These are phyloP conservation scores for Chaetomiaceae sp. DNA, from an alignment of 2,329 filamentous ascomycete genomes.

Conservation along the genomic window DNA sequence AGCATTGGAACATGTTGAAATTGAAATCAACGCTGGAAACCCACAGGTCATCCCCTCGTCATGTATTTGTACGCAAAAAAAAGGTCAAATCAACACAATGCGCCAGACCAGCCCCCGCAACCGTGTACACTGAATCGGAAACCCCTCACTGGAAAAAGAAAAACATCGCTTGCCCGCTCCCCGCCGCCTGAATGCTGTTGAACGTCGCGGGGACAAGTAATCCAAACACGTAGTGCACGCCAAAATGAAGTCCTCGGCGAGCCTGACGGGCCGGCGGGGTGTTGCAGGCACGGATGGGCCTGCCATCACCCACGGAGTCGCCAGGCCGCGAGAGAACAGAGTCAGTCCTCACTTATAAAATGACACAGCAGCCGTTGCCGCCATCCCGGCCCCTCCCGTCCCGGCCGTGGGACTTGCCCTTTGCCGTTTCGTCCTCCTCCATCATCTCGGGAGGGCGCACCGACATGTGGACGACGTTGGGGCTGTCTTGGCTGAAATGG, in stretches of 20 bases:
- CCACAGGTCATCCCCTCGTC: background rate
- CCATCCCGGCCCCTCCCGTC: slow-evolving; percentile 39
- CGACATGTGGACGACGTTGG: slow-evolving; percentile 93
- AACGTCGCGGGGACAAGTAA: background rate
- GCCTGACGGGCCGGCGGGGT: too few species aligned
- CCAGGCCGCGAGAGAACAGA: too few species aligned
- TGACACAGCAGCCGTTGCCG: slow-evolving; percentile 45
- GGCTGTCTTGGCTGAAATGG: slow-evolving; percentile 65
- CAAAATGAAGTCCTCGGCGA: too few species aligned
- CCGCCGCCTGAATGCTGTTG: slow-evolving; percentile 6
- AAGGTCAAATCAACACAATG: background rate
- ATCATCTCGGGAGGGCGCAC: slow-evolving; percentile 83
- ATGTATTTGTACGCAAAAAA: slow-evolving; percentile 7
- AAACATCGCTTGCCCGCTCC: slow-evolving; percentile 9
- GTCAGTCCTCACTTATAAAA: slow-evolving; percentile 28
- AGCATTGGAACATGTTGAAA: background rate
- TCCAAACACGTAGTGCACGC: too few species aligned
- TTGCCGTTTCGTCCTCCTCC: slow-evolving; percentile 70
- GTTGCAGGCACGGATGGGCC: too few species aligned
- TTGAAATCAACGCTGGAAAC: slow-evolving; percentile 6
- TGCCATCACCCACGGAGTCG: too few species aligned
- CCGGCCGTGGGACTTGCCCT: slow-evolving; percentile 49
- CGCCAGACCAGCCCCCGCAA: slow-evolving; percentile 9
- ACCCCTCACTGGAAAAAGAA: background rate
- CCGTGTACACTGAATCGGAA: slow-evolving; percentile 6